These are phyloP conservation scores for Monilinia laxa DNA, from an alignment of 2,329 filamentous ascomycete species.

Conservation along the genomic window DNA sequence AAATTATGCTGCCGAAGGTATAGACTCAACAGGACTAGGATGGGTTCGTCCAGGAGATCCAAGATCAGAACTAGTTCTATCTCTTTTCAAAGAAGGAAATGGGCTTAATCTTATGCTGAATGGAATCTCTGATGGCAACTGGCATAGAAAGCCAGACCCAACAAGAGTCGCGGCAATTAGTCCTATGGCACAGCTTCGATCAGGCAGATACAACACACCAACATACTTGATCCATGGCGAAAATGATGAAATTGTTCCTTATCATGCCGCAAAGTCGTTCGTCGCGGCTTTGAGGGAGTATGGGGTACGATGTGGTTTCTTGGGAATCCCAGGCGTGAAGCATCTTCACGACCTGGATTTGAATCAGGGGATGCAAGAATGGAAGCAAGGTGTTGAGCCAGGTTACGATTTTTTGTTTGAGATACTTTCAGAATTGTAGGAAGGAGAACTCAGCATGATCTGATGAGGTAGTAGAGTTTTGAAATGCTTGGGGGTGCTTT, in stretches of 20 bases:
- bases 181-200: conserved; percentile 10
- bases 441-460: neutral
- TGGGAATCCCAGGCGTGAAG: neutral
- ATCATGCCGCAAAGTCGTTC: neutral
- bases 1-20: conserved; percentile 5
- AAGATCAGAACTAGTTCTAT: conserved; percentile 13
- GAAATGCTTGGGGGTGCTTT: neutral
- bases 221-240: conserved; percentile 20
- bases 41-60: conserved; percentile 18
- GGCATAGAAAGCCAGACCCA: neutral
- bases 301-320: conserved; percentile 5
- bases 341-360: conserved; percentile 15
- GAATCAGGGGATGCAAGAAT: conserved; percentile 5
- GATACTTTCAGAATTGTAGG: neutral
- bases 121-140: conserved; percentile 2
- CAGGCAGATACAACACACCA: conserved; percentile 1
- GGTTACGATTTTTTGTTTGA: conserved; percentile 9
- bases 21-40: conserved; percentile 1
- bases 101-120: conserved; percentile 7
- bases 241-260: conserved; percentile 2
- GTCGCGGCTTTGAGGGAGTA: neutral
- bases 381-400: conserved; percentile 3
- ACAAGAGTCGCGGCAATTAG: neutral
- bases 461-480: neutral
- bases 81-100: conserved; percentile 9